Evolutionary conservation across 768 basidiomycete genomes (phyloP).

Genomic region (Boletus sp.): DNA sequence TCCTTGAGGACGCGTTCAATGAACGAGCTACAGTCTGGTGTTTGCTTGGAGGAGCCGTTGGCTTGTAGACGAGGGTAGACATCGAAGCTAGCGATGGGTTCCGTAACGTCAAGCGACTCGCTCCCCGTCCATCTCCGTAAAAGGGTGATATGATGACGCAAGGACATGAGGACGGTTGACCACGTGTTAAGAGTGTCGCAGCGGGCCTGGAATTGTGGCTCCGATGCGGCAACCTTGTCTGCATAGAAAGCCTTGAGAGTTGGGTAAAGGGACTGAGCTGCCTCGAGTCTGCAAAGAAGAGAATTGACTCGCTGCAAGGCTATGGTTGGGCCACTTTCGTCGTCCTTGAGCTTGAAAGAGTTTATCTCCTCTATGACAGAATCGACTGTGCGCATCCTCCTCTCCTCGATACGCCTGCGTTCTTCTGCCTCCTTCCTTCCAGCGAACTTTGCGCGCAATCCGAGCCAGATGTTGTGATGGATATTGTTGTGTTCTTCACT

Average conservation of each 20-base stretch:
- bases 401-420: conserved; percentile 75
- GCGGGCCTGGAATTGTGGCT: conserved; percentile 69
- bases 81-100: conserved; percentile 70
- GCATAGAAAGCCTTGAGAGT: conserved; percentile 73
- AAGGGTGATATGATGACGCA: conserved; percentile 77
- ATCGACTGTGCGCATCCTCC: conserved; percentile 78
- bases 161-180: conserved; percentile 82
- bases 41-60: conserved; percentile 41
- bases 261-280: conserved; percentile 86
- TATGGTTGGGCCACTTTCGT: conserved; percentile 33
- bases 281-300: conserved; percentile 72
- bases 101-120: conserved; percentile 84
- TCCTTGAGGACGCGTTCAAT: conserved; percentile 94
- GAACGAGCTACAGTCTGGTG: conserved; percentile 76
- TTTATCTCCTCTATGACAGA: conserved; percentile 81
- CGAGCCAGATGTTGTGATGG: conserved; percentile 81
- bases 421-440: conserved; percentile 82
- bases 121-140: conserved; percentile 94
- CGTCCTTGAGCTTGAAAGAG: conserved; percentile 61
- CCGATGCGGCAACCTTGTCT: conserved; percentile 73
- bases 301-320: conserved; percentile 63
- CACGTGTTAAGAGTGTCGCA: conserved; percentile 90
- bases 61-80: conserved; percentile 29
- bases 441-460: conserved; percentile 83
- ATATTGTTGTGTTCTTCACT: conserved; percentile 67